phyloP scores from a whole-genome alignment of 2,329 filamentous ascomycete genomes.

The Fusarium stilboides region DNA sequence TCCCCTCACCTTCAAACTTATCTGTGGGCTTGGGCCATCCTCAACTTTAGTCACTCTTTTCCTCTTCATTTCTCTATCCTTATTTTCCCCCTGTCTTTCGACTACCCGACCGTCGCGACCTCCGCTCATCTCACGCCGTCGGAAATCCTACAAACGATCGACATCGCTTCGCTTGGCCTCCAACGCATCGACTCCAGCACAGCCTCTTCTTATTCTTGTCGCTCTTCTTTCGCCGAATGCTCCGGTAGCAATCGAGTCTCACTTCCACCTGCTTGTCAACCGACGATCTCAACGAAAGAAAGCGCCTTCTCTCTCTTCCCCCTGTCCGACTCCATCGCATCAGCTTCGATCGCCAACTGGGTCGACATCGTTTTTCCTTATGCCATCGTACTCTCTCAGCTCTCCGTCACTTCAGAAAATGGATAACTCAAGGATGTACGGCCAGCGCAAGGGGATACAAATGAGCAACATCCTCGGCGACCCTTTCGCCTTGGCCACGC shows the following conservation, averaged over 20 bases:
- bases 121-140: conserved; percentile 22
- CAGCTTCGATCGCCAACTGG: conserved; percentile 25
- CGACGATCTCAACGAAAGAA: conserved; percentile 32
- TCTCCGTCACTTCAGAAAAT: conserved; percentile 86
- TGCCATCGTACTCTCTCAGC: conserved; percentile 80
- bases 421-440: conserved; percentile 77
- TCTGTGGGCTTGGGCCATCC: conserved; percentile 42
- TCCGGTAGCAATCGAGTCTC: conserved; percentile 50
- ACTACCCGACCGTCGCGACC: conserved; percentile 25
- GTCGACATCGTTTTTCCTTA: conserved; percentile 61
- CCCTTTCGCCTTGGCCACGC: conserved; percentile 93
- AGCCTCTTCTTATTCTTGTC: conserved; percentile 29
- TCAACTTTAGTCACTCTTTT: conserved; percentile 47
- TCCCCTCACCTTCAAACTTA: conserved; percentile 34
- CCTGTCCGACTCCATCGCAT: conserved; percentile 19
- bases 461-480: conserved; percentile 94
- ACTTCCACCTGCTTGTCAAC: conserved; percentile 16
- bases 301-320: conserved; percentile 20
- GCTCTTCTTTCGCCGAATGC: conserved; percentile 45
- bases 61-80: conserved; percentile 35
- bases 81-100: conserved; percentile 45
- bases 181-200: conserved; percentile 27
- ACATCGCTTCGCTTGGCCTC: conserved; percentile 33
- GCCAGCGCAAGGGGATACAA: conserved; percentile 75
- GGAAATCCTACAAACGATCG: conserved; percentile 38